Percentiles rank a stretch among this genome's conserved stretches.
These are phyloP conservation scores for Hypomyces rosellus DNA, from an alignment of 2,329 filamentous ascomycete species.

Conservation along the genomic window DNA sequence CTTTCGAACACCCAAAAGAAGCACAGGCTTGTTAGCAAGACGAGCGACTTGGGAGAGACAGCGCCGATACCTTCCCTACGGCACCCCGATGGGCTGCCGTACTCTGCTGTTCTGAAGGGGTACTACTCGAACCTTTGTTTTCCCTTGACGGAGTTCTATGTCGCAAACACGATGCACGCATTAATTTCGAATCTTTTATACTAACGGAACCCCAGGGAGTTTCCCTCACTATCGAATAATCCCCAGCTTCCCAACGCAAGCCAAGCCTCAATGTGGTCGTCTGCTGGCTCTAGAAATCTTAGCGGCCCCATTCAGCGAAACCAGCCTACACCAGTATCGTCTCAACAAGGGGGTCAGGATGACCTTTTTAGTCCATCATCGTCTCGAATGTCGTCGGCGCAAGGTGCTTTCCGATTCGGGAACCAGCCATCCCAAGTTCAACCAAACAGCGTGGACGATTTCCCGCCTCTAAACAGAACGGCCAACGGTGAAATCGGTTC, in stretches of 20 bases:
- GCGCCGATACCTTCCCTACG: conserved; percentile 2
- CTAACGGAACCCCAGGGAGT: conserved; percentile 44
- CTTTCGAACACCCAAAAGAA: conserved; percentile 7
- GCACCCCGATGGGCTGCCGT: conserved; percentile 14
- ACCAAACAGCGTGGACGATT: conserved; percentile 49
- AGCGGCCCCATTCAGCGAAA: conserved; percentile 45
- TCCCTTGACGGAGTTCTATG: background rate
- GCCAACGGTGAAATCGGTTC: conserved; percentile 52
- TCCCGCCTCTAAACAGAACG: conserved; percentile 54
- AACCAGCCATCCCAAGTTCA: conserved; percentile 45
- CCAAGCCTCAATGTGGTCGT: conserved; percentile 50
- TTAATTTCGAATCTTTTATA: too few relatives aligned
- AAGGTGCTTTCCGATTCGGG: conserved; percentile 49
- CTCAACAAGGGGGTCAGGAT: conserved; percentile 46
- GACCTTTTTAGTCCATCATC: conserved; percentile 37
- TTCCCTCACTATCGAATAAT: conserved; percentile 59
- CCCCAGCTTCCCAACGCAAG: conserved; percentile 45
- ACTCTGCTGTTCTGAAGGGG: conserved; percentile 28
- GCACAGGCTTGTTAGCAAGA: conserved; percentile 12
- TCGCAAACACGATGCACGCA: too few relatives aligned
- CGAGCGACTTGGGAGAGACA: conserved; percentile 5
- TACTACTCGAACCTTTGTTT: conserved; percentile 12
- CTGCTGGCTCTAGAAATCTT: conserved; percentile 42
- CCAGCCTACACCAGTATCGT: conserved; percentile 42
- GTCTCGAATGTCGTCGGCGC: conserved; percentile 32